These are phyloP conservation scores for Skeletonema menzelii DNA, from an alignment of 108 stramenopile genomes.

Conservation along the genomic window DNA sequence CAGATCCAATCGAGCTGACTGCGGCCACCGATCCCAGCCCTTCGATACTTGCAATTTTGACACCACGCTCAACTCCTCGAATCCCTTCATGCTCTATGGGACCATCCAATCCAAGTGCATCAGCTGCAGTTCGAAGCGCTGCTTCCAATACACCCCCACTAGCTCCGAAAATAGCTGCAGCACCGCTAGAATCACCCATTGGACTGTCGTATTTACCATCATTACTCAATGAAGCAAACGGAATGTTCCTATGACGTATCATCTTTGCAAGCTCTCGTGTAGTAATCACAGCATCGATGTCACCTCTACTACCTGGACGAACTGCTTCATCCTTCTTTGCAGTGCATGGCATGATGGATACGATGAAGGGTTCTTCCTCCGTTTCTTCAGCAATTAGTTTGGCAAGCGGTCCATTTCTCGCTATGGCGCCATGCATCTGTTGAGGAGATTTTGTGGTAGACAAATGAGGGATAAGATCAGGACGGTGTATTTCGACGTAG, in stretches of 20 bases:
- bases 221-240: conserved; percentile 28
- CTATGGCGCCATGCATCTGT: conserved; percentile 31
- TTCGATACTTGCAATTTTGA: conserved; percentile 46
- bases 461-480: conserved; percentile 55
- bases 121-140: conserved; percentile 56
- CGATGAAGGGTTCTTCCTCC: conserved; percentile 30
- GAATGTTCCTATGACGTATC: conserved; percentile 44
- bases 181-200: conserved; percentile 55
- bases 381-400: conserved; percentile 16
- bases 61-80: conserved; percentile 36
- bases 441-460: conserved; percentile 42
- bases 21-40: conserved; percentile 50
- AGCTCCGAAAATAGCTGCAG: conserved; percentile 55
- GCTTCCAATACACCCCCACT: conserved; percentile 66
- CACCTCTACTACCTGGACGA: conserved; percentile 36
- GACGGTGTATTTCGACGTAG: conserved; percentile 42
- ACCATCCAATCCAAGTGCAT: conserved; percentile 31
- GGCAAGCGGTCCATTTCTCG: conserved; percentile 25
- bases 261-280: conserved; percentile 46
- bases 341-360: conserved; percentile 57
- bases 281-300: conserved; percentile 54
- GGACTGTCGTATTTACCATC: conserved; percentile 42
- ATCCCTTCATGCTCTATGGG: conserved; percentile 25
- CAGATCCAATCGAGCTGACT: conserved; percentile 44
- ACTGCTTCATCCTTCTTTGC: conserved; percentile 60